phyloP scores from a whole-genome alignment of 176 grass and related monocot species.

The Aegilops bicornis region DNA sequence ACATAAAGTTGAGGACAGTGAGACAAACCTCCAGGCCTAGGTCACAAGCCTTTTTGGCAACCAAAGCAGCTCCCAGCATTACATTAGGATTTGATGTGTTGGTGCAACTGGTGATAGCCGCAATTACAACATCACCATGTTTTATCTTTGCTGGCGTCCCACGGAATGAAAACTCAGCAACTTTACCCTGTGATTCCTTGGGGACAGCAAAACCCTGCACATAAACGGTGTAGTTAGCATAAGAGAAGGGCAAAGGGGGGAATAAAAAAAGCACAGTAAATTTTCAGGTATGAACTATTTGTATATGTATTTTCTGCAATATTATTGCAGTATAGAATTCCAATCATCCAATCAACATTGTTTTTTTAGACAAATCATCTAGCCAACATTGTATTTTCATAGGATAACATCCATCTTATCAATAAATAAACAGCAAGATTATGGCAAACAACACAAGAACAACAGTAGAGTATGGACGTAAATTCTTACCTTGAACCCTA shows the following conservation, averaged over 20 bases:
- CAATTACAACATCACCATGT: constrained; percentile 98
- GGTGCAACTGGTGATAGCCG: constrained; percentile 97
- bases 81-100: constrained; percentile 99
- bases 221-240: constrained; percentile 28
- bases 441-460: not conserved
- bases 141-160: constrained; percentile 79
- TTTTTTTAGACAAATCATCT: too few species aligned
- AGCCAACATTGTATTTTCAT: not conserved
- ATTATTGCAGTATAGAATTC: not conserved
- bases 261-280: not conserved
- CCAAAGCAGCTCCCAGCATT: constrained; percentile 95
- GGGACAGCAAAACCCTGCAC: constrained; percentile 97
- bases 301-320: not conserved
- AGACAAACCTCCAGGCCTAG: constrained; percentile 80
- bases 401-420: not conserved
- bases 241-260: not conserved
- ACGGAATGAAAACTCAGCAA: constrained; percentile 86
- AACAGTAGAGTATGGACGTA: not conserved
- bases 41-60: constrained; percentile 97
- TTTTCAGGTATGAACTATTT: not conserved
- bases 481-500: constrained; percentile 87
- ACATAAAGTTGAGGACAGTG: constrained; percentile 9
- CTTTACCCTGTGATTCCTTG: constrained; percentile 86
- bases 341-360: not conserved
- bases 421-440: not conserved